Percentiles rank a stretch among this genome's conserved stretches.
These are phyloP conservation scores for Phytopythium helicoides DNA, from an alignment of 352 stramenopile genomes.

Conservation along the genomic window DNA sequence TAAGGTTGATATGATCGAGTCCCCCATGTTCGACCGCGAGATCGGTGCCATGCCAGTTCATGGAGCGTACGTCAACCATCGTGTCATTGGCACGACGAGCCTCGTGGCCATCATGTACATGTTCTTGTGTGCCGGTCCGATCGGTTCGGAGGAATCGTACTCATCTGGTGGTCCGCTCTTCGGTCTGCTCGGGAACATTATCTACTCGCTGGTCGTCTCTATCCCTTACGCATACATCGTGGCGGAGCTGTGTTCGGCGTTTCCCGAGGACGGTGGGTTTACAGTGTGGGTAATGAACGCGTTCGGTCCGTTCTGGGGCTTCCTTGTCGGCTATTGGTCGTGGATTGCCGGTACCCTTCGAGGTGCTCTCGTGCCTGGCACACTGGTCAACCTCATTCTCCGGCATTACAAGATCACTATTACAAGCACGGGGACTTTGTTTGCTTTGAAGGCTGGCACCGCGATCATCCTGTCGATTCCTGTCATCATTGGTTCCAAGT, in stretches of 20 bases:
- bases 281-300: slow-evolving; percentile 90
- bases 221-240: slow-evolving; percentile 91
- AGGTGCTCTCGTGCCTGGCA: slow-evolving; percentile 64
- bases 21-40: slow-evolving; percentile 19
- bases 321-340: slow-evolving; percentile 66
- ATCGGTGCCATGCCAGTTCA: background rate
- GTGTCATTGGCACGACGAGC: slow-evolving; percentile 19
- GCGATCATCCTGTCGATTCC: slow-evolving; percentile 32
- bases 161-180: slow-evolving; percentile 42
- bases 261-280: slow-evolving; percentile 81
- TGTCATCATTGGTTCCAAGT: slow-evolving; percentile 33
- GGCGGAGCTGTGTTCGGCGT: slow-evolving; percentile 87
- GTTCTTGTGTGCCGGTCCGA: slow-evolving; percentile 31
- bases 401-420: slow-evolving; percentile 31
- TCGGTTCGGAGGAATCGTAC: slow-evolving; percentile 28
- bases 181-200: slow-evolving; percentile 76
- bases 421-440: slow-evolving; percentile 14
- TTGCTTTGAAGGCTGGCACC: slow-evolving; percentile 36
- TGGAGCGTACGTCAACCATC: slow-evolving; percentile 21
- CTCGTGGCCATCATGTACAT: slow-evolving; percentile 35
- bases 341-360: slow-evolving; percentile 77
- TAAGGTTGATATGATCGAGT: slow-evolving; percentile 33
- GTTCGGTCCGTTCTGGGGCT: slow-evolving; percentile 85
- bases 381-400: slow-evolving; percentile 26
- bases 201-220: slow-evolving; percentile 87